Evolutionary conservation across 2,329 filamentous ascomycete genomes (phyloP), one percentile per base, ranked within the genome.

Genomic region (Daldinia sp.): DNA sequence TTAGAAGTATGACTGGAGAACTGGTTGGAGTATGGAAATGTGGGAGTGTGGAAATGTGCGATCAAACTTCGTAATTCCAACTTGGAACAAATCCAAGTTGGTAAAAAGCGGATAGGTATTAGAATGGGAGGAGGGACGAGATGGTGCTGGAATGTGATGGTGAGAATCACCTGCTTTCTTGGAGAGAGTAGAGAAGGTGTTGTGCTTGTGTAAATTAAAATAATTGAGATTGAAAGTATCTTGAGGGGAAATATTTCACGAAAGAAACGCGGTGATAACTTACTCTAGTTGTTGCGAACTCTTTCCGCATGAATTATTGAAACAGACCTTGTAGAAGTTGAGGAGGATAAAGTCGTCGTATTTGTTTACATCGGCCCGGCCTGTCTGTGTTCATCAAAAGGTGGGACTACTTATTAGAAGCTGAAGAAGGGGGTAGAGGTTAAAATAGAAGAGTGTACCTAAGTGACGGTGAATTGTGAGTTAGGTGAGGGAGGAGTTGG

Each of bases 291-390:
- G n/a, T 11, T 17, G 25, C 45, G 27, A 21, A 61, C 54, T 58
- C 54, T 64, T 67, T 58, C 53, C 29, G 19, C 19, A 7, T 19
- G 45, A 30, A 19, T 39, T 30, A 21, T 39, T 45, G 41, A 67
- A 61, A 61, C 34, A 54, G 23, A n/a, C 34, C 41, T 5, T 58
- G n/a, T 17, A 15, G n/a, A 34, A 53, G 29, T 51, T 45, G 50
- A 51, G 13, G 27, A 35, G 19, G 49, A 62, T 49, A 30, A 23
- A 27, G 54, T 43, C 11, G 23, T 49, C 49, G 32, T 11, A 43
- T 17, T 8, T 50, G 58, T 39, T 19, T 25, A 37, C 10, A 11
- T 48, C 21, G 11, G 43, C 37, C 19, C 15, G 35, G 5, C 10
- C 30, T 30, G 50, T 41, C 9, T 29, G 15, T 30, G 29, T 39